Conservation (phyloP, 2,329 filamentous ascomycete species). For the Orbilia brochopaga region DNA sequence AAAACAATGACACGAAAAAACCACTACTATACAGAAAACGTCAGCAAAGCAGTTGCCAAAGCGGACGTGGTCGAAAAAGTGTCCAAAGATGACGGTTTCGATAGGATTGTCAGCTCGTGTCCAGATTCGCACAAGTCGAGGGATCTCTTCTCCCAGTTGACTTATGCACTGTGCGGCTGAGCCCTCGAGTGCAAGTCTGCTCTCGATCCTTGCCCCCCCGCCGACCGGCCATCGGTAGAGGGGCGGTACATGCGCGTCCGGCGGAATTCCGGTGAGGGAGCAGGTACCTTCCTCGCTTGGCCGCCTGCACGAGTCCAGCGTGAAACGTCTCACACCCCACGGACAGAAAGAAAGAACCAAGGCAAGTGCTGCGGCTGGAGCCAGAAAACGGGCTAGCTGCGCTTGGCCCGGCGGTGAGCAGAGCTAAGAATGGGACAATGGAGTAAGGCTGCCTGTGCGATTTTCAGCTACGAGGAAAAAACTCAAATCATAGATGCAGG, state of each 20-base stretch:
- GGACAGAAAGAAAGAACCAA: slow-evolving; percentile 1
- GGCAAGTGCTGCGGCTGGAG: slow-evolving; percentile 35
- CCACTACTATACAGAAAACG: too few species aligned
- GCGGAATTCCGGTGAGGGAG: not conserved
- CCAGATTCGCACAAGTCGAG: not conserved
- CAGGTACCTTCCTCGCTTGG: slow-evolving; percentile 6
- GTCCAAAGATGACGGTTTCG: not conserved
- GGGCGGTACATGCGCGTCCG: not conserved
- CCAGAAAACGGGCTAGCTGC: slow-evolving; percentile 7
- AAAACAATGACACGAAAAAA: not conserved
- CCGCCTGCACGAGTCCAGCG: slow-evolving; percentile 7
- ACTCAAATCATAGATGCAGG: slow-evolving; percentile 42
- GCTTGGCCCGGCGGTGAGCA: not conserved
- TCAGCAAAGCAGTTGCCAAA: not conserved
- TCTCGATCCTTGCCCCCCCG: not conserved
- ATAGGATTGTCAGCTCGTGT: slow-evolving; percentile 1
- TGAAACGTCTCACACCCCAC: slow-evolving; percentile 43
- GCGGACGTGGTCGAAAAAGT: not conserved
- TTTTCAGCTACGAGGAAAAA: slow-evolving; percentile 28
- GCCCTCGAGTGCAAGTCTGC: slow-evolving; percentile 1
- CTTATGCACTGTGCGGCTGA: slow-evolving; percentile 31
- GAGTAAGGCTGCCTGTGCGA: slow-evolving; percentile 1
- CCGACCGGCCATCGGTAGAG: not conserved
- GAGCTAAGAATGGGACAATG: slow-evolving; percentile 5
- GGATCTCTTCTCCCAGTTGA: slow-evolving; percentile 19